phyloP scores from a whole-genome alignment of 2,329 filamentous ascomycete genomes.

The Cytospora mali region DNA sequence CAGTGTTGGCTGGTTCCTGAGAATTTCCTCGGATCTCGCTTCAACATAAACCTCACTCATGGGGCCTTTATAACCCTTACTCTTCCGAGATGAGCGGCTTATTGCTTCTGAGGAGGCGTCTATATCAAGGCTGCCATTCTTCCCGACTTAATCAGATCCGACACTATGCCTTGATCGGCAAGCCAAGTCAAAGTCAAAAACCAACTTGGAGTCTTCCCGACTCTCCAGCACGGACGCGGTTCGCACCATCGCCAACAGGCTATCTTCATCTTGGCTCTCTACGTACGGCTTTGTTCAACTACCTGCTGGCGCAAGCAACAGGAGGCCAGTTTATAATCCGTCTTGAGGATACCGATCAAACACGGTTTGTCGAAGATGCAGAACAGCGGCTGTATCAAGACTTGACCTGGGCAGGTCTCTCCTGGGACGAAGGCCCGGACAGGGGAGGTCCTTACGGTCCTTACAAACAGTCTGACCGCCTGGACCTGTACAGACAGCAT shows the following conservation, averaged over 20 bases:
- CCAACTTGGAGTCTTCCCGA: conserved; percentile 46
- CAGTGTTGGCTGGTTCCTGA: background rate
- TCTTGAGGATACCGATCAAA: conserved; percentile 94
- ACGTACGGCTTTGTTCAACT: conserved; percentile 94
- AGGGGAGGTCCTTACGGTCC: conserved; percentile 81
- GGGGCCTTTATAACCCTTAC: conserved; percentile 11
- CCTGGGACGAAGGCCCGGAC: conserved; percentile 93
- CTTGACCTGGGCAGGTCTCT: conserved; percentile 82
- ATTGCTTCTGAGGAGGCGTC: conserved; percentile 28
- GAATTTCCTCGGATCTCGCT: conserved; percentile 4
- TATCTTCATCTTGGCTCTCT: conserved; percentile 91
- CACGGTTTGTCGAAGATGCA: conserved; percentile 77
- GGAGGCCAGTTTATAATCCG: conserved; percentile 88
- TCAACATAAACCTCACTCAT: background rate
- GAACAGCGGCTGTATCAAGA: conserved; percentile 78
- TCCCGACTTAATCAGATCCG: conserved; percentile 27
- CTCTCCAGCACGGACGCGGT: conserved; percentile 74
- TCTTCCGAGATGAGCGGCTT: conserved; percentile 29
- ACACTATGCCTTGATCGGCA: conserved; percentile 32
- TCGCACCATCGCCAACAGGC: conserved; percentile 94
- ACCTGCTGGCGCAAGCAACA: conserved; percentile 83
- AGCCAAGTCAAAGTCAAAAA: conserved; percentile 30
- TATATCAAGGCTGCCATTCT: conserved; percentile 21
- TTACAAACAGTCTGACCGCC: conserved; percentile 86
- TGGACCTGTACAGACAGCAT: conserved; percentile 71